These are phyloP conservation scores for Theobroma cacao DNA, from an alignment of 345 rosid species.

Conservation along the genomic window DNA sequence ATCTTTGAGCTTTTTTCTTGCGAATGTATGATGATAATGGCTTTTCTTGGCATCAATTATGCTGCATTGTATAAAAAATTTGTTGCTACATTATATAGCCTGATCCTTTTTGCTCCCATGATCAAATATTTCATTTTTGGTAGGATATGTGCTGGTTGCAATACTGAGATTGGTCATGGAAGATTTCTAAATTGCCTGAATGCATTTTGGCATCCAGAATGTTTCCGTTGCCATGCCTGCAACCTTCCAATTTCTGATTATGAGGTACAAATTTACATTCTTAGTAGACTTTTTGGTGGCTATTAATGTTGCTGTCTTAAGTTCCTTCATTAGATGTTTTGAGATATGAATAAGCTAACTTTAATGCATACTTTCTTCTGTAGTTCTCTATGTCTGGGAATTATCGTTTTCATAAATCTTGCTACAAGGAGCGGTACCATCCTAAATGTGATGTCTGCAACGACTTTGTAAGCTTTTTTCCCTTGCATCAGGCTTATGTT, in stretches of 20 bases:
- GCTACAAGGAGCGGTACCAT: slow-evolving; percentile 83
- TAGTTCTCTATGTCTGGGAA: slow-evolving; percentile 87
- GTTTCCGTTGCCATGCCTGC: slow-evolving; percentile 85
- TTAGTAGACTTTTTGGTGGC: background rate
- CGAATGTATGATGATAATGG: background rate
- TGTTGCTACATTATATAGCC: background rate
- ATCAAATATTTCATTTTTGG: slow-evolving; percentile 12
- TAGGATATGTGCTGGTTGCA: slow-evolving; percentile 97
- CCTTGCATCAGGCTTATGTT: background rate
- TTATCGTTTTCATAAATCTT: slow-evolving; percentile 78
- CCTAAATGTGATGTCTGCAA: slow-evolving; percentile 98
- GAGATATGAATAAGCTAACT: slow-evolving; percentile 15
- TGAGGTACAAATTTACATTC: slow-evolving; percentile 52
- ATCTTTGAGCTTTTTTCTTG: background rate
- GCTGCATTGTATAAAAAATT: background rate
- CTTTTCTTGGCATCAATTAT: background rate
- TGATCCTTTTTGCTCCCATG: background rate
- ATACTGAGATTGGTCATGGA: slow-evolving; percentile 85
- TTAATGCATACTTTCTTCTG: slow-evolving; percentile 19
- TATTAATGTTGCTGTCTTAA: background rate
- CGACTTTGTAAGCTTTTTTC: slow-evolving; percentile 61
- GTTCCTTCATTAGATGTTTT: slow-evolving; percentile 3
- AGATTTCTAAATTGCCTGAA: slow-evolving; percentile 77
- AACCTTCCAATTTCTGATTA: slow-evolving; percentile 78
- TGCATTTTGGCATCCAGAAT: slow-evolving; percentile 91